Percentiles rank a stretch among this genome's conserved stretches.
Conservation (phyloP, 208 protist genomes). For the Jaenimonas drosophilae region DNA sequence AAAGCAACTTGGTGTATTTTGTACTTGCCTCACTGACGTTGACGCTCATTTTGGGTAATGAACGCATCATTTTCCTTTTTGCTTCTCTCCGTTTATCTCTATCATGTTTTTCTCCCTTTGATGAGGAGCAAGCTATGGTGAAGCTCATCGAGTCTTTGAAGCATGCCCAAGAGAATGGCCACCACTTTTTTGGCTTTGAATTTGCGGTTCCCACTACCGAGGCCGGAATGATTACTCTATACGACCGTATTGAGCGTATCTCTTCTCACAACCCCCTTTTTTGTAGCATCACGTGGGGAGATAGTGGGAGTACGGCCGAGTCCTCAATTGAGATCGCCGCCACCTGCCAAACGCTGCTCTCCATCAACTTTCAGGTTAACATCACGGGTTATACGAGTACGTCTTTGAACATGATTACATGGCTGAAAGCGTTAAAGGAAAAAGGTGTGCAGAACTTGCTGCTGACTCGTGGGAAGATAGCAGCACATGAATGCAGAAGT, state of each 20-base stretch:
- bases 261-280: constrained; percentile 70
- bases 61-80: constrained; percentile 2
- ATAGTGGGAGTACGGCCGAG: constrained; percentile 63
- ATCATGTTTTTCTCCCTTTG: background rate
- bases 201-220: constrained; percentile 91
- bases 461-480: constrained; percentile 78
- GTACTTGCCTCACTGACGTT: too few species aligned
- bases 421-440: constrained; percentile 55
- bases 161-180: constrained; percentile 16
- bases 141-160: constrained; percentile 86
- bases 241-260: constrained; percentile 78
- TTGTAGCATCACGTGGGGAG: constrained; percentile 92
- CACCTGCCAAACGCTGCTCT: constrained; percentile 54
- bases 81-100: constrained; percentile 4
- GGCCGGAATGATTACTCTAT: constrained; percentile 61
- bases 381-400: constrained; percentile 86
- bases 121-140: constrained; percentile 13
- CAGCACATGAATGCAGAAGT: too few species aligned
- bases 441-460: constrained; percentile 91
- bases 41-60: too few species aligned
- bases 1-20: too few species aligned
- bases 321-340: constrained; percentile 72
- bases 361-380: constrained; percentile 91
- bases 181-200: constrained; percentile 87
- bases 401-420: constrained; percentile 30